Base-by-base conservation (phyloP, 2,329 filamentous ascomycete species). In the Ophioceras dolichostomum region DNA sequence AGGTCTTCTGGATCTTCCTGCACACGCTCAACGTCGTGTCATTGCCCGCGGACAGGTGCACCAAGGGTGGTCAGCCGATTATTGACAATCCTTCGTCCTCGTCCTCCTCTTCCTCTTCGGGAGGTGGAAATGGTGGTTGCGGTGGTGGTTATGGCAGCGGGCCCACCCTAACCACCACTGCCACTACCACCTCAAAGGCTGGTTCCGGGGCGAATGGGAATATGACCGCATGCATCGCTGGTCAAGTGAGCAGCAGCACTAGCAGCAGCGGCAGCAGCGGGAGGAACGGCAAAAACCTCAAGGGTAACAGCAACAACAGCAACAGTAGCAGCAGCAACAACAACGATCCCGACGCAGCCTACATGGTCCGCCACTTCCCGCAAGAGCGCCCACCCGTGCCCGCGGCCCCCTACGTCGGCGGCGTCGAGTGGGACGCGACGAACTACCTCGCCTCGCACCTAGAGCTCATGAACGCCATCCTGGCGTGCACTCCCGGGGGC, bases 1-100 rank as follows among this genome's bases (percentile, higher is more conserved):
- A 98, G 57, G 89, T 96, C 20, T 98, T 98, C 56, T 98, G 89
- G 89, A 96, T 96, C 54, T 98, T 96, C 62, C 69, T 96, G 38
- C 89, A 96, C 59, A 83, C 94, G 48, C 68, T 94, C 40, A 96
- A 96, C 50, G 79, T 95, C 32, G 73, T 96, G 27, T 71, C 85
- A 17, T 58, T 83, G 24, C 73, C 79, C 2, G 51, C 60, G 24
- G 62, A 65, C 32, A 58, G 59, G 47, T 55, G 59, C 32, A 41
- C 42, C 26, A 50, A 51, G 36, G 41, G 49, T 38, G 41, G 43
- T 37, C 41, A 36, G 22, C 7, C 16, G 10, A 31, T 27, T 17
- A 33, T 32, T 12, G 26, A 34, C 8, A 8, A 16, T n/a, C 22
- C 22, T 26, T 12, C 22, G 7, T 12, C 22, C 22, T 26, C 22